These are phyloP conservation scores for Pythium aphanidermatum DNA, from an alignment of 352 stramenopile species.

Conservation along the genomic window DNA sequence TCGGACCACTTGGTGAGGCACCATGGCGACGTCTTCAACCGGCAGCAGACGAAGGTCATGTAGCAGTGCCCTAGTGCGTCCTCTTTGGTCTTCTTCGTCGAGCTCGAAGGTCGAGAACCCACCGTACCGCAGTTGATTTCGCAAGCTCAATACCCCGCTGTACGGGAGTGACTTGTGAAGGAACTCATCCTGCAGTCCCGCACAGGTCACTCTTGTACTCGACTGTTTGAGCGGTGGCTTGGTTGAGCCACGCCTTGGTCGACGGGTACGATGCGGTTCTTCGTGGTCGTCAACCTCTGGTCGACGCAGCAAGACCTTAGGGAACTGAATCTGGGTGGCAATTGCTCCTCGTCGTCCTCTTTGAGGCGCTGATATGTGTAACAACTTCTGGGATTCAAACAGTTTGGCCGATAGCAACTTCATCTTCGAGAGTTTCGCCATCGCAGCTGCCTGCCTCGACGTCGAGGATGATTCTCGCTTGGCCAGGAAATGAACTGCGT, in stretches of 20 bases:
- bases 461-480: background rate
- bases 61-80: slow-evolving; percentile 32
- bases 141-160: slow-evolving; percentile 31
- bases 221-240: too few species aligned
- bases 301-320: slow-evolving; percentile 28
- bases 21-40: slow-evolving; percentile 37
- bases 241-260: too few species aligned
- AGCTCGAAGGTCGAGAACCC: slow-evolving; percentile 25
- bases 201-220: slow-evolving; percentile 22
- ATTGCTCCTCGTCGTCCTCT: slow-evolving; percentile 6
- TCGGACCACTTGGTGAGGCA: background rate
- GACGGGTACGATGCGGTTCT: too few species aligned
- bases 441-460: background rate
- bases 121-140: slow-evolving; percentile 42
- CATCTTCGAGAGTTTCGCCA: slow-evolving; percentile 3
- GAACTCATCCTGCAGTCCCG: slow-evolving; percentile 36
- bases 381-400: slow-evolving; percentile 10
- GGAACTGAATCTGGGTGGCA: slow-evolving; percentile 31
- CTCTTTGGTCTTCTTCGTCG: slow-evolving; percentile 18
- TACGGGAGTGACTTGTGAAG: slow-evolving; percentile 39
- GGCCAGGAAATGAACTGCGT: background rate
- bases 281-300: background rate
- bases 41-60: slow-evolving; percentile 34
- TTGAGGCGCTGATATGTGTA: background rate
- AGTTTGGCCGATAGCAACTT: slow-evolving; percentile 9